Conservation (phyloP, 192 early-diverging fungal species). For the Globomyces pollinis-pini region DNA sequence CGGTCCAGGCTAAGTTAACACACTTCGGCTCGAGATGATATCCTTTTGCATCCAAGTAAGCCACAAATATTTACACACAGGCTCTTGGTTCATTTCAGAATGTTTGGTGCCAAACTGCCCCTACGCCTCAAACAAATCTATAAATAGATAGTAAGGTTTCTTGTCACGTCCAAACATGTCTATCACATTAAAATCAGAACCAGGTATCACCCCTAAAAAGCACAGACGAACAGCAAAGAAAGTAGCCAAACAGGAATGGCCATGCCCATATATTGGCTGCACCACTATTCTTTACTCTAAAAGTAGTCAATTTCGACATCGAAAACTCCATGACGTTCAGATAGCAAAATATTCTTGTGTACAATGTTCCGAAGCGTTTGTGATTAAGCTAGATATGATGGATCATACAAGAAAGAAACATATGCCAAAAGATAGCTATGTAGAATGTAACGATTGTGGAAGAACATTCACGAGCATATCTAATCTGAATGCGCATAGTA, state of each 20-base stretch:
- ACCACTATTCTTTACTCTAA: conserved; percentile 7
- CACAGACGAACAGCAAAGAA: conserved; percentile 6
- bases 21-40: too few species aligned
- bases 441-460: conserved; percentile 5
- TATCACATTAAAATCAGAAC: too few species aligned
- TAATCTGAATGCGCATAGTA: conserved; percentile 10
- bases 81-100: too few species aligned
- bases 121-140: too few species aligned
- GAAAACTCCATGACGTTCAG: background rate
- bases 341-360: background rate
- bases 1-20: too few species aligned
- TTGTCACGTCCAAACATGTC: too few species aligned
- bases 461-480: conserved; percentile 8
- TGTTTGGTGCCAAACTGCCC: too few species aligned
- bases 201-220: background rate
- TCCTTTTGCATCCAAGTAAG: too few species aligned
- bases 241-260: background rate
- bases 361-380: background rate
- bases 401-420: conserved; percentile 4
- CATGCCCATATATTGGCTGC: conserved; percentile 1
- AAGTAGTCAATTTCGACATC: conserved; percentile 1
- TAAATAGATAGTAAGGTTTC: too few species aligned
- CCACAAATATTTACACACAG: too few species aligned
- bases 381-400: conserved; percentile 4
- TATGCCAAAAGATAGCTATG: conserved; percentile 2